phyloP scores from a whole-genome alignment of 257 asterid genomes.

The Nicotiana paniculata region DNA sequence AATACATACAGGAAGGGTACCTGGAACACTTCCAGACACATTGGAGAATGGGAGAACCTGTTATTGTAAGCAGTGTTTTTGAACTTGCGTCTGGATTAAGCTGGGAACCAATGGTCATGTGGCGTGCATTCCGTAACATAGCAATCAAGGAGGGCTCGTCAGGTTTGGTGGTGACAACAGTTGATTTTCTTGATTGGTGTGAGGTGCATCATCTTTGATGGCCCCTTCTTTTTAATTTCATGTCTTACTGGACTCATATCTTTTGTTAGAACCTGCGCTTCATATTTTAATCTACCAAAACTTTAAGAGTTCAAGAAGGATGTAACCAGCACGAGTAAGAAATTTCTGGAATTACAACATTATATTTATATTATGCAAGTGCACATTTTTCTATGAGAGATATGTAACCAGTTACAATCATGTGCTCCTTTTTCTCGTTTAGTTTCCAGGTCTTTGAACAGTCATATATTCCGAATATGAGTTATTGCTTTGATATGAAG shows the following conservation, averaged over 20 bases:
- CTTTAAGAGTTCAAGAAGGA: neutral
- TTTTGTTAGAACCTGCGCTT: neutral
- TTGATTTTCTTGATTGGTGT: slow-evolving; percentile 61
- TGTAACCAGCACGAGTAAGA: neutral
- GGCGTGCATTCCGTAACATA: slow-evolving; percentile 61
- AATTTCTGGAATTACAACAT: neutral
- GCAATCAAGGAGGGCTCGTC: slow-evolving; percentile 23
- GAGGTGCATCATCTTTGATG: slow-evolving; percentile 33
- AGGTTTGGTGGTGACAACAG: slow-evolving; percentile 42
- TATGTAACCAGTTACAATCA: neutral
- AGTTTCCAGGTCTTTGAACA: neutral
- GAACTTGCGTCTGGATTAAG: slow-evolving; percentile 49
- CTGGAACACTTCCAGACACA: slow-evolving; percentile 58
- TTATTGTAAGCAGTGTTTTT: slow-evolving; percentile 38
- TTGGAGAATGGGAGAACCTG: slow-evolving; percentile 63
- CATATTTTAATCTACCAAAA: neutral
- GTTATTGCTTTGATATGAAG: slow-evolving; percentile 2
- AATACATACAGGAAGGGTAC: slow-evolving; percentile 26
- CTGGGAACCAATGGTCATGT: slow-evolving; percentile 82
- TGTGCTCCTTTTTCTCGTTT: neutral
- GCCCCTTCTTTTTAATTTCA: neutral
- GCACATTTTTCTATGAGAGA: neutral
- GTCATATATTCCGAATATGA: neutral
- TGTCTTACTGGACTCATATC: neutral
- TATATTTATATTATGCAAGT: neutral